A percentile compares a stretch with the other conserved stretches of the same genome.
These are phyloP conservation scores for Sclerotinia subarctica DNA, from an alignment of 2,329 filamentous ascomycete genomes.

Conservation along the genomic window DNA sequence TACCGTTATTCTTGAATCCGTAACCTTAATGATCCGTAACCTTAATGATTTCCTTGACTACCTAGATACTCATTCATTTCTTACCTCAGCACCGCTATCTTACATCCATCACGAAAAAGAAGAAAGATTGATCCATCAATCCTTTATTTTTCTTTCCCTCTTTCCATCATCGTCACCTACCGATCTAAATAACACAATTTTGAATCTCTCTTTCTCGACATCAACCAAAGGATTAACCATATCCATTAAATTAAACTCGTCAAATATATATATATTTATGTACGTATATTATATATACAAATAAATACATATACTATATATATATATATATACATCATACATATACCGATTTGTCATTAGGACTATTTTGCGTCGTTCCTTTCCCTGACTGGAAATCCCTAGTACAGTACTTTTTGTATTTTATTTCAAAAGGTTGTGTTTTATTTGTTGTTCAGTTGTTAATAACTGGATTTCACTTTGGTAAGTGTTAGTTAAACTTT, in stretches of 20 bases:
- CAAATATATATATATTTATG: no score
- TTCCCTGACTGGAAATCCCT: background rate
- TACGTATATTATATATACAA: no score
- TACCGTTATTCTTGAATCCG: background rate
- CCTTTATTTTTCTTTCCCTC: background rate
- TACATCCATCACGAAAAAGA: background rate
- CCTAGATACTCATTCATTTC: background rate
- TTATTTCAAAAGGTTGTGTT: background rate
- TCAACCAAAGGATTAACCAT: background rate
- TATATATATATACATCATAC: no score
- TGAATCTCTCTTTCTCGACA: background rate
- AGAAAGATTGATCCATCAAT: background rate
- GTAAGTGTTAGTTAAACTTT: slow-evolving; percentile 16
- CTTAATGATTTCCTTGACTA: background rate
- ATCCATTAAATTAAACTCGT: background rate
- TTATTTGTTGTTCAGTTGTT: background rate
- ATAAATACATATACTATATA: no score
- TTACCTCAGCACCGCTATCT: background rate
- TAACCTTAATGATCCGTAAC: background rate
- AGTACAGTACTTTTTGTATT: background rate
- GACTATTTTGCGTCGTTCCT: background rate
- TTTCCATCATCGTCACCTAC: slow-evolving; percentile 1
- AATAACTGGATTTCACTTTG: background rate
- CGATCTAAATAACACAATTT: background rate
- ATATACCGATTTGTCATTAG: background rate